These are phyloP conservation scores for Solanum medicagineum DNA, from an alignment of 257 asterid species.

Conservation along the genomic window DNA sequence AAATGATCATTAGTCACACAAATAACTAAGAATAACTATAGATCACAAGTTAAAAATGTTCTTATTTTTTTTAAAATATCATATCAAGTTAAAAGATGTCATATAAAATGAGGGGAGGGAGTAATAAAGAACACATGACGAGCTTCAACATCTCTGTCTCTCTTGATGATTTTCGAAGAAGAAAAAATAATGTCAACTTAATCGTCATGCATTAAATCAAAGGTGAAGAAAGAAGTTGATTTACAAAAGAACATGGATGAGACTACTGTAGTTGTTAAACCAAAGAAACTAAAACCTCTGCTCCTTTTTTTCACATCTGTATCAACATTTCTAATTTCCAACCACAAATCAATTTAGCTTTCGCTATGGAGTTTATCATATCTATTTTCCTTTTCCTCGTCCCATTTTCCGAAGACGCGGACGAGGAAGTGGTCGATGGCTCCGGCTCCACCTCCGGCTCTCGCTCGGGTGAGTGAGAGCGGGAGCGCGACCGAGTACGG, in stretches of 20 bases:
- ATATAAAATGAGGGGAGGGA: no score
- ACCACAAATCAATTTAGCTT: background rate
- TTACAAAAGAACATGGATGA: background rate
- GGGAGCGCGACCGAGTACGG: background rate
- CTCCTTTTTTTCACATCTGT: background rate
- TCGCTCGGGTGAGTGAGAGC: no score
- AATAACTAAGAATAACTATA: no score
- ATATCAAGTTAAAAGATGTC: no score
- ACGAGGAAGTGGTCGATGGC: background rate
- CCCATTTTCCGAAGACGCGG: background rate
- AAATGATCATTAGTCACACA: no score
- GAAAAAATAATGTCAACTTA: background rate
- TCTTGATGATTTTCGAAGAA: no score
- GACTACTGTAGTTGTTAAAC: background rate
- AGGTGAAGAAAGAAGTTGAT: background rate
- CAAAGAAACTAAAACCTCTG: background rate
- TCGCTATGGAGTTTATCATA: background rate
- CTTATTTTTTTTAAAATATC: no score
- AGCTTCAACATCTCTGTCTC: no score
- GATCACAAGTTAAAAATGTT: no score
- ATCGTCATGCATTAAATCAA: background rate
- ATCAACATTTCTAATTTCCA: background rate
- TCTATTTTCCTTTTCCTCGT: background rate
- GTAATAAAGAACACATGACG: no score
- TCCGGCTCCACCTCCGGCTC: background rate